phyloP scores from a whole-genome alignment of 164 flowering plant genomes.

The Aristolochia contorta region DNA sequence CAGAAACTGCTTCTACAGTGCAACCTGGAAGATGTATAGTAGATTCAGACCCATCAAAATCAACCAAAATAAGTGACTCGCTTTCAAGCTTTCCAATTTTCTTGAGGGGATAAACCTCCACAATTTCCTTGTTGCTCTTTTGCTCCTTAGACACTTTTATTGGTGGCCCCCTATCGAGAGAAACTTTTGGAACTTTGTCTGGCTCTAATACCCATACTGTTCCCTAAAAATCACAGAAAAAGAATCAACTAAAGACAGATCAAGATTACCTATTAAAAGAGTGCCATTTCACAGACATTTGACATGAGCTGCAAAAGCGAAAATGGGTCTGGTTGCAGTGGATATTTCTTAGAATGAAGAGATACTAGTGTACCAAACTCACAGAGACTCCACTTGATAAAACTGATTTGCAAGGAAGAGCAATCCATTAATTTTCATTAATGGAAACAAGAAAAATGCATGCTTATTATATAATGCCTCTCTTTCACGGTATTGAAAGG shows the following conservation, averaged over 20 bases:
- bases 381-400: neutral
- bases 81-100: conserved; percentile 56
- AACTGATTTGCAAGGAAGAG: neutral
- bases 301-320: neutral
- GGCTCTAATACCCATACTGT: conserved; percentile 66
- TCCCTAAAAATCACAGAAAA: conserved; percentile 37
- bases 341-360: neutral
- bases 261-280: no score
- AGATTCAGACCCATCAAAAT: conserved; percentile 42
- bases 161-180: conserved; percentile 14
- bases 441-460: no score
- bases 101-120: conserved; percentile 60
- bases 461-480: no score
- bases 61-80: conserved; percentile 37
- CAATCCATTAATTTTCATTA: no score
- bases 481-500: no score
- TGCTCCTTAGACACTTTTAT: conserved; percentile 32
- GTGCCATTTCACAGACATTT: neutral
- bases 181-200: conserved; percentile 38
- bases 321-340: no score
- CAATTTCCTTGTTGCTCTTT: conserved; percentile 41
- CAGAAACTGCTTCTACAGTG: conserved; percentile 67
- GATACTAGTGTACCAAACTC: neutral
- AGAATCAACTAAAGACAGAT: neutral
- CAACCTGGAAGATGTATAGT: conserved; percentile 48